Evolutionary conservation across 2,329 filamentous ascomycete genomes (phyloP), one percentile per base, ranked within the genome.

Genomic region (Claviceps monticola): DNA sequence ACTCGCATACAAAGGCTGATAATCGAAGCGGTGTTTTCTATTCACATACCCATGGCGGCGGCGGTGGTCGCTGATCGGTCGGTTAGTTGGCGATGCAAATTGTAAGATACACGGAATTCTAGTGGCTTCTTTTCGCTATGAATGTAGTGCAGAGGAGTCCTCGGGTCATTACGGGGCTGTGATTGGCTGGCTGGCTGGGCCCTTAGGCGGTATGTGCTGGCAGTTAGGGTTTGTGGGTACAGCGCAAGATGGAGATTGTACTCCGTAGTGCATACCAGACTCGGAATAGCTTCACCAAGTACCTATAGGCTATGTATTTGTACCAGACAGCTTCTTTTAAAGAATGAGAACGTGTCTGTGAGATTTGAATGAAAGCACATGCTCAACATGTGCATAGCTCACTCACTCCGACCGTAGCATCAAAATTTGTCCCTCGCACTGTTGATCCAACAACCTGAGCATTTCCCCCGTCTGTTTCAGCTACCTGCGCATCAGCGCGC

Each of bases 21-120:
- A 57, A 61, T 54, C 50, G 53, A 57, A 53, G 53, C 34, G 36
- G 42, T 42, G 57, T 53, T 67, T 39, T 59, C 52, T 67, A 34
- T 74, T 68, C 66, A 76, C 77, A 72, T 80, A 80, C 77, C 77
- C 77, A 80, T 80, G 71, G 72, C 78, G 74, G 70, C 73, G 74
- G 63, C 66, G 61, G 64, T 62, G 62, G 63, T 57, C 63, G 61
- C 29, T 34, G 29, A 34, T 11, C 29, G 29, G 66, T 68, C 66
- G 64, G 66, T 68, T 66, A 64, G 65, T 71, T 66, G 67, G 63
- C 65, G 69, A 65, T 67, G 58, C 58, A 57, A 56, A 23, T 36
- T 11, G 3, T 2, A 11, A 11, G 11, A 34, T 11, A 9, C 8
- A 21, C 23, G 14, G 17, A 46, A 6, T 16, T 34, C 2, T 36